phyloP scores from a whole-genome alignment of 2,329 filamentous ascomycete genomes.

The Coniochaeta sp. region DNA sequence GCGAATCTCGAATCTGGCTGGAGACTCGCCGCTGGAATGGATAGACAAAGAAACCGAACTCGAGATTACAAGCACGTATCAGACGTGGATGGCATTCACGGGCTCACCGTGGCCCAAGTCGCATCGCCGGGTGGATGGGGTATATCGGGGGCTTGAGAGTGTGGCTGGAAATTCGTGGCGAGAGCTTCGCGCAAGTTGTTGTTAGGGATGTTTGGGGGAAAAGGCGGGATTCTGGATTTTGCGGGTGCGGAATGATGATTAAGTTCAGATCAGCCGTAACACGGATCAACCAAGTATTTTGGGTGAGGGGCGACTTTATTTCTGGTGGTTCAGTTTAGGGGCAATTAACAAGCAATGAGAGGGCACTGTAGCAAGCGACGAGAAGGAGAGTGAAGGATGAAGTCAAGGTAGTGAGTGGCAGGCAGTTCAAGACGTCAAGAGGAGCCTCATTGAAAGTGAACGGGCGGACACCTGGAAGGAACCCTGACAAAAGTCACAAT shows the following conservation, averaged over 20 bases:
- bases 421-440: not conserved
- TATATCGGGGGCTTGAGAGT: slow-evolving; percentile 17
- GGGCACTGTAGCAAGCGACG: not conserved
- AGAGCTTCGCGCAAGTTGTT: slow-evolving; percentile 17
- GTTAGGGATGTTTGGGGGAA: not conserved
- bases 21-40: not conserved
- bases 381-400: slow-evolving; percentile 1
- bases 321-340: not conserved
- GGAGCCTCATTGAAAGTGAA: not conserved
- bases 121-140: slow-evolving; percentile 18
- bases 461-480: not conserved
- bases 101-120: slow-evolving; percentile 12
- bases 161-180: slow-evolving; percentile 28
- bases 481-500: not conserved
- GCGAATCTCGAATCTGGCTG: not conserved
- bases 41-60: not conserved
- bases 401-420: too few species aligned
- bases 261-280: slow-evolving; percentile 1
- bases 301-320: not conserved
- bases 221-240: not conserved
- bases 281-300: not conserved
- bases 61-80: not conserved
- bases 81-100: slow-evolving; percentile 5
- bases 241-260: not conserved
- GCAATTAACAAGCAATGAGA: slow-evolving; percentile 1